Evolutionary conservation across 2,329 filamentous ascomycete genomes (phyloP).

Genomic region (Xylariaceae sp.): DNA sequence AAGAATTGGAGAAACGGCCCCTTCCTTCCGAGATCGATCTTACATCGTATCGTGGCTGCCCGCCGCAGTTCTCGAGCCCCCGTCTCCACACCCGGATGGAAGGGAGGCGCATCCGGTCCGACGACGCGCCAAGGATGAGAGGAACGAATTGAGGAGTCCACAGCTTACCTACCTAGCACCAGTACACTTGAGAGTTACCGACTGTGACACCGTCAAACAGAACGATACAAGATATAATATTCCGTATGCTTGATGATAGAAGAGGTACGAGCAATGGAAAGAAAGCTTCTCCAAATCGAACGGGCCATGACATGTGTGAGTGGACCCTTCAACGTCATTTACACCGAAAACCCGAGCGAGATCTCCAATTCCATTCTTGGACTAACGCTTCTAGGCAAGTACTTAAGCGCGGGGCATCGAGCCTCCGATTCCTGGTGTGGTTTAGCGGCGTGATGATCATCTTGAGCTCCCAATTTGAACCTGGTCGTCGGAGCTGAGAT

Average conservation of each 20-base stretch:
- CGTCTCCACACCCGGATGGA: background rate
- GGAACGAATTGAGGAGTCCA: too few relatives aligned
- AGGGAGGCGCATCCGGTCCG: background rate
- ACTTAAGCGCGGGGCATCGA: background rate
- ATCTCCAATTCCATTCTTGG: background rate
- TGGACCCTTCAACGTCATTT: background rate
- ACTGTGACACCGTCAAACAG: too few relatives aligned
- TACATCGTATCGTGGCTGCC: background rate
- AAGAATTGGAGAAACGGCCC: constrained; percentile 5
- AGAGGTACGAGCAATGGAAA: too few relatives aligned
- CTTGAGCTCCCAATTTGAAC: too few relatives aligned
- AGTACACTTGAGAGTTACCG: too few relatives aligned
- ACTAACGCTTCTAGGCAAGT: background rate
- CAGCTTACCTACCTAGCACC: too few relatives aligned
- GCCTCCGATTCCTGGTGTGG: background rate
- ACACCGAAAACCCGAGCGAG: background rate
- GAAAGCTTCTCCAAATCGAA: too few relatives aligned
- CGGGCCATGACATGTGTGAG: too few relatives aligned
- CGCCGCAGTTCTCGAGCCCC: background rate
- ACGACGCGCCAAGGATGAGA: background rate
- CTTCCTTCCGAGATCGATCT: constrained; percentile 18
- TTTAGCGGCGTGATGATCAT: background rate
- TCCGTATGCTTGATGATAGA: too few relatives aligned
- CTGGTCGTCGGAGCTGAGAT: too few relatives aligned
- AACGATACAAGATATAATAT: too few relatives aligned